A percentile compares a stretch with the other conserved stretches of the same genome.
Conservation (phyloP, 1,284 basidiomycete species). For the Trametes versicolor region DNA sequence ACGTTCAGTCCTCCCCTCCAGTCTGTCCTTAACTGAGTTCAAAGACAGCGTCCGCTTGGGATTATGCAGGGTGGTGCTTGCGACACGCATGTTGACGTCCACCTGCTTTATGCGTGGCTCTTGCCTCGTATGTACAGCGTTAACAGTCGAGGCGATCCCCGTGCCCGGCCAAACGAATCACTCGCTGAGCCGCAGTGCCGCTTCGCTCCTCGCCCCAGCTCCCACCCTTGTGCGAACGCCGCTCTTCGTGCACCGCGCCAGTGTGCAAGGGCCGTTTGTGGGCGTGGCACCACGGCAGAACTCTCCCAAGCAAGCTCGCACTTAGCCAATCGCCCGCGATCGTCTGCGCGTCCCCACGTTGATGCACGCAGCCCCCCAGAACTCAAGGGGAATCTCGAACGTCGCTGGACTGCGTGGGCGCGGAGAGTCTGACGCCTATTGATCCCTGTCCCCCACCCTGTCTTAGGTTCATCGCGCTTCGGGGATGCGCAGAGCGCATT, state of each 20-base stretch:
- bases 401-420: background rate
- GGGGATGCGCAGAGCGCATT: background rate
- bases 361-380: constrained; percentile 18
- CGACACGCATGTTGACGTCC: constrained; percentile 3
- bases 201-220: constrained; percentile 7
- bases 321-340: constrained; percentile 21
- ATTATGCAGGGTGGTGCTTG: background rate
- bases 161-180: constrained; percentile 11
- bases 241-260: constrained; percentile 15
- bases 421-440: background rate
- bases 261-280: constrained; percentile 8
- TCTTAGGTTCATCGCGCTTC: background rate
- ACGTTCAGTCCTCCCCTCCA: constrained; percentile 11
- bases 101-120: constrained; percentile 24
- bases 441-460: background rate
- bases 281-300: constrained; percentile 12
- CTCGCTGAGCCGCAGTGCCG: constrained; percentile 16
- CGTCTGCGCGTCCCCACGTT: constrained; percentile 11
- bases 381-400: constrained; percentile 2
- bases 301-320: constrained; percentile 7
- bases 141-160: constrained; percentile 13
- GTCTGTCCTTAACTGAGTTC: background rate
- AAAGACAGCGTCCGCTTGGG: background rate
- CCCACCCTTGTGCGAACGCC: constrained; percentile 24
- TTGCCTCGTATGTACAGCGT: constrained; percentile 22